Percentiles rank a stretch among this genome's conserved stretches.
Conservation (phyloP, 2,329 filamentous ascomycete genomes). For the Leptographium radiaticola region DNA sequence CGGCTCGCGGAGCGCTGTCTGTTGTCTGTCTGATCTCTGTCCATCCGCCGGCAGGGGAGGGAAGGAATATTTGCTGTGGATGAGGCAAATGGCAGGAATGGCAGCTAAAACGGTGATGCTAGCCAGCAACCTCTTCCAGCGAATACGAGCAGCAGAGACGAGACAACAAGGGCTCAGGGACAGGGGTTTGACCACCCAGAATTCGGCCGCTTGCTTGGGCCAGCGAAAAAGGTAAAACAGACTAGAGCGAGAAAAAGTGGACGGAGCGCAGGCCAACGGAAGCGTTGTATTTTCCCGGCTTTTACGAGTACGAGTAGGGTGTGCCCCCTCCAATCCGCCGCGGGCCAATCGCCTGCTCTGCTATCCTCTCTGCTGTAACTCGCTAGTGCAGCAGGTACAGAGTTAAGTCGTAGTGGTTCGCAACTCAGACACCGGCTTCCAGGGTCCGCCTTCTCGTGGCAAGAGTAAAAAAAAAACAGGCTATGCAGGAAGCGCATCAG, state of each 20-base stretch:
- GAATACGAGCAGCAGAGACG: background rate
- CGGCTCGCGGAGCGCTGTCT: too few species aligned
- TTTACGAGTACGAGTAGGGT: background rate
- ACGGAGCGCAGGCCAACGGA: background rate
- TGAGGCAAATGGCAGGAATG: background rate
- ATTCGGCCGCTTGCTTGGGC: background rate
- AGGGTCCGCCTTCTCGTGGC: background rate
- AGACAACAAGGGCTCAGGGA: too few species aligned
- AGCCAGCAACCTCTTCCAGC: background rate
- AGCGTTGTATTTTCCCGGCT: background rate
- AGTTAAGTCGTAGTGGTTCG: constrained; percentile 1
- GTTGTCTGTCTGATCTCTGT: too few species aligned
- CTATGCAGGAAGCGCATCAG: background rate
- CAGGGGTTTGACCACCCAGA: too few species aligned
- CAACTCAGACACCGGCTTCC: background rate
- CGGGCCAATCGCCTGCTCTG: background rate
- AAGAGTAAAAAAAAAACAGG: background rate
- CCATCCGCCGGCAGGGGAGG: background rate
- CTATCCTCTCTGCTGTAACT: constrained; percentile 3
- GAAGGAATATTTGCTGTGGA: background rate
- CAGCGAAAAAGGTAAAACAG: constrained; percentile 11
- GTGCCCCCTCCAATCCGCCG: background rate
- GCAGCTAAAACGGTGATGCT: background rate
- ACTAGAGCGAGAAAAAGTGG: constrained; percentile 6
- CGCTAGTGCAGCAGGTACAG: constrained; percentile 6